phyloP scores from a whole-genome alignment of 768 basidiomycete species.

The Scleroderma citrinum region DNA sequence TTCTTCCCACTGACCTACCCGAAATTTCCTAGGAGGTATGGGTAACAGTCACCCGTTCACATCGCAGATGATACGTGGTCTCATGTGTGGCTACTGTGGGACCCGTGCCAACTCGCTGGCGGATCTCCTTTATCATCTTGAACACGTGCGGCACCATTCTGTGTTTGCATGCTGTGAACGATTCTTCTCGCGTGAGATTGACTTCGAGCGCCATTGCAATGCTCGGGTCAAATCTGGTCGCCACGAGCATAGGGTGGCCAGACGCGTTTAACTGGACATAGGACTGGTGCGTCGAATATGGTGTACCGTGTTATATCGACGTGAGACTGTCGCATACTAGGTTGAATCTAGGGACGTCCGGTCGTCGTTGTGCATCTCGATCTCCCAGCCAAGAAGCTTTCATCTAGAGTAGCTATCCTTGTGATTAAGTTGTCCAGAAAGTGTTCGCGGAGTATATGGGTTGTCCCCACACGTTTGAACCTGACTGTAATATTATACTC shows the following conservation, averaged over 20 bases:
- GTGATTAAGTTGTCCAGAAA: no score
- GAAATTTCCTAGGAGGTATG: conserved; percentile 4
- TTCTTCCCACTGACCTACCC: background rate
- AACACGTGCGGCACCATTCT: conserved; percentile 12
- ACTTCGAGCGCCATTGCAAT: conserved; percentile 16
- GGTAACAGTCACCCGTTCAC: conserved; percentile 18
- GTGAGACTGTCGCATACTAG: no score
- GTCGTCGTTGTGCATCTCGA: no score
- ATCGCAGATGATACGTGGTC: conserved; percentile 14
- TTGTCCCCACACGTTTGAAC: no score
- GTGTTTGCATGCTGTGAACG: conserved; percentile 25
- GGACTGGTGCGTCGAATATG: background rate
- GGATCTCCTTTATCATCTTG: conserved; percentile 22
- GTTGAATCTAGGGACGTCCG: no score
- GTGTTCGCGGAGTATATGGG: no score
- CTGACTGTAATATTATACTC: no score
- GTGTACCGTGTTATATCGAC: no score
- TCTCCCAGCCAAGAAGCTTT: no score
- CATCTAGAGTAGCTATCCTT: no score
- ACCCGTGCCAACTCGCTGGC: conserved; percentile 16
- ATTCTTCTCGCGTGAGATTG: conserved; percentile 19
- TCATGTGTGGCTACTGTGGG: conserved; percentile 23
- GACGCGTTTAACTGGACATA: background rate
- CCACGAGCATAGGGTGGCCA: conserved; percentile 1
- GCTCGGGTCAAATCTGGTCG: background rate